Evolutionary conservation across 345 rosid species (phyloP), one percentile per base, ranked within the genome.

Genomic region (Linum usitatissimum): DNA sequence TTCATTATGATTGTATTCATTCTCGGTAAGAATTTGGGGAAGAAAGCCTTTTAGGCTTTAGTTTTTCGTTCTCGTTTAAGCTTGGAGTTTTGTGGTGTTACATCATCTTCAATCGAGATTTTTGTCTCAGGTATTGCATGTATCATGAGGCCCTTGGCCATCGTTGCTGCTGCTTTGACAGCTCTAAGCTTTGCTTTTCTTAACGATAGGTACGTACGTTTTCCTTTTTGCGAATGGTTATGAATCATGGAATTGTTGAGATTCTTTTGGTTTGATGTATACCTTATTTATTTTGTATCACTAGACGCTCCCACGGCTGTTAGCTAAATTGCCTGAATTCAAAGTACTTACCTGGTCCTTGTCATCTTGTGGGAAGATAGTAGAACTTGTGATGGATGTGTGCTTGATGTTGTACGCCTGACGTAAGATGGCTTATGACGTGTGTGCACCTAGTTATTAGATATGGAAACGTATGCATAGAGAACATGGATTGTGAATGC

Each of bases 181-280:
- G 62, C 62, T 34, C 62, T 59, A 30, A 34, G 40, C 40, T 8
- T 59, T 5, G 62, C 42, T 59, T 59, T 59, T 18, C 62, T 59
- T 15, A 59, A 59, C 34, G 62, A 59, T 18, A 59, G 62, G 62
- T 59, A 59, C 18, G 28, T 0, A 23, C 28, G 28, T 5, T 15
- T 59, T 28, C 19, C 15, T 9, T 31, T 2, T 20, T 31, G 62
- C 8, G 30, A 30, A 30, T 34, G 62, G 4, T 59, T 59, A 3
- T 21, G 10, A 3, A 3, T n/a, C 57, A n/a, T 54, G 21, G 21
- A 18, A n/a, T 17, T 53, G n/a, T 17, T 53, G n/a, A 7, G 57
- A 19, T 9, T 15, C 19, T 53, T 53, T 7, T n/a, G 9, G 15
- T 15, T 53, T 53, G 18, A 12, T 15, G 18, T 53, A 9, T 6